A percentile compares a stretch with the other conserved stretches of the same genome.
phyloP scores from a whole-genome alignment of 345 rosid species.

The Lumnitzera littorea region DNA sequence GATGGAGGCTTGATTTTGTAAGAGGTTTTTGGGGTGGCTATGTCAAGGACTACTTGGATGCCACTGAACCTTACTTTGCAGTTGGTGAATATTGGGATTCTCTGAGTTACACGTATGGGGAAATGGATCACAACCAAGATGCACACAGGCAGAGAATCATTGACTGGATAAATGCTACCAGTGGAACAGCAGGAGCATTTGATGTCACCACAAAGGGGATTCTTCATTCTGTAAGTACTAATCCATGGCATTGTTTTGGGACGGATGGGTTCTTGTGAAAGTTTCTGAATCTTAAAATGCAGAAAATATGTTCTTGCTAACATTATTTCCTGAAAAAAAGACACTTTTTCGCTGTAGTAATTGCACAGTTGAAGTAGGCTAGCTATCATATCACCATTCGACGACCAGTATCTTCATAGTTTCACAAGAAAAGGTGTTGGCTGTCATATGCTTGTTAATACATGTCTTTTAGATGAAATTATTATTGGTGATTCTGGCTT shows the following conservation, averaged over 20 bases:
- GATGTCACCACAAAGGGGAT: slow-evolving; percentile 98
- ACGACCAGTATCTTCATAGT: too few relatives aligned
- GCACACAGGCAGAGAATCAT: slow-evolving; percentile 88
- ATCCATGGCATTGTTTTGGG: background rate
- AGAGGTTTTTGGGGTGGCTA: slow-evolving; percentile 99
- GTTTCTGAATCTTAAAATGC: too few relatives aligned
- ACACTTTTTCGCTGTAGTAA: too few relatives aligned
- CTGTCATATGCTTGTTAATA: too few relatives aligned
- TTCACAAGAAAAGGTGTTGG: too few relatives aligned
- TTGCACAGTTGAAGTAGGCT: too few relatives aligned
- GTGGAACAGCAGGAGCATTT: slow-evolving; percentile 85
- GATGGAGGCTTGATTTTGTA: slow-evolving; percentile 98
- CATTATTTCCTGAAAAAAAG: too few relatives aligned
- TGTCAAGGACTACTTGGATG: slow-evolving; percentile 91
- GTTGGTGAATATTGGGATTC: slow-evolving; percentile 99
- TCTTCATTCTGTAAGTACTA: slow-evolving; percentile 68
- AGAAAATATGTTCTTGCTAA: too few relatives aligned
- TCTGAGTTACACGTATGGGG: slow-evolving; percentile 72
- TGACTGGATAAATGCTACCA: slow-evolving; percentile 86
- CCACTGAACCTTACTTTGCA: slow-evolving; percentile 76
- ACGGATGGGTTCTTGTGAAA: background rate
- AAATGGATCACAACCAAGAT: slow-evolving; percentile 93
- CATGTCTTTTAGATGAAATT: too few relatives aligned
- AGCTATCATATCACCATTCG: too few relatives aligned
- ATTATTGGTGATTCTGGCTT: too few relatives aligned